Conservation (phyloP, 1,284 basidiomycete genomes). For the Leccinum angustisporum region DNA sequence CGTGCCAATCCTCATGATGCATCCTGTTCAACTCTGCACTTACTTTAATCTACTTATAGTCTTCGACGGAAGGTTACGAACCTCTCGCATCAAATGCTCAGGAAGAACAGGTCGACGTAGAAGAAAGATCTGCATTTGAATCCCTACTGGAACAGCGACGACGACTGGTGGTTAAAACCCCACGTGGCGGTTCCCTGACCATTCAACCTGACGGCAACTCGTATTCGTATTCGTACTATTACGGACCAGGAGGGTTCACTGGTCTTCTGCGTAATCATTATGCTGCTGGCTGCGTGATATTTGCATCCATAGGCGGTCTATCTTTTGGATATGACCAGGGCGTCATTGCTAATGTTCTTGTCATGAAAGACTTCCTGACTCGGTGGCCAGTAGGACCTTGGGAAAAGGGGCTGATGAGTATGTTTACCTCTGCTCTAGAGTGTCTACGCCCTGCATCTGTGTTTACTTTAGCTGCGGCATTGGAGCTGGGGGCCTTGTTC, state of each 20-base stretch:
- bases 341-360: slow-evolving; percentile 77
- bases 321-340: slow-evolving; percentile 81
- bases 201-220: slow-evolving; percentile 40
- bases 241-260: slow-evolving; percentile 62
- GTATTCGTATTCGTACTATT: slow-evolving; percentile 62
- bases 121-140: slow-evolving; percentile 15
- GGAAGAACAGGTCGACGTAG: slow-evolving; percentile 18
- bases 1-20: background rate
- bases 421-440: slow-evolving; percentile 25
- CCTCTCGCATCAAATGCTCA: slow-evolving; percentile 10
- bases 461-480: slow-evolving; percentile 57
- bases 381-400: slow-evolving; percentile 69
- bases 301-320: slow-evolving; percentile 76
- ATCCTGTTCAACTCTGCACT: background rate
- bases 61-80: slow-evolving; percentile 17
- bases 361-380: slow-evolving; percentile 72
- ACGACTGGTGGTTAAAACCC: slow-evolving; percentile 23
- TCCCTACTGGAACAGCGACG: slow-evolving; percentile 19
- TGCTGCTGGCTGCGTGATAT: slow-evolving; percentile 61
- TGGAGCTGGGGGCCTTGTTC: slow-evolving; percentile 74
- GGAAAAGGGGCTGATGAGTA: slow-evolving; percentile 76
- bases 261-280: slow-evolving; percentile 66
- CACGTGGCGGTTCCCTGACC: slow-evolving; percentile 34
- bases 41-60: slow-evolving; percentile 9
- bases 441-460: background rate